These are phyloP conservation scores for Filosporella fistucella DNA, from an alignment of 495 filamentous ascomycete genomes.

Conservation along the genomic window DNA sequence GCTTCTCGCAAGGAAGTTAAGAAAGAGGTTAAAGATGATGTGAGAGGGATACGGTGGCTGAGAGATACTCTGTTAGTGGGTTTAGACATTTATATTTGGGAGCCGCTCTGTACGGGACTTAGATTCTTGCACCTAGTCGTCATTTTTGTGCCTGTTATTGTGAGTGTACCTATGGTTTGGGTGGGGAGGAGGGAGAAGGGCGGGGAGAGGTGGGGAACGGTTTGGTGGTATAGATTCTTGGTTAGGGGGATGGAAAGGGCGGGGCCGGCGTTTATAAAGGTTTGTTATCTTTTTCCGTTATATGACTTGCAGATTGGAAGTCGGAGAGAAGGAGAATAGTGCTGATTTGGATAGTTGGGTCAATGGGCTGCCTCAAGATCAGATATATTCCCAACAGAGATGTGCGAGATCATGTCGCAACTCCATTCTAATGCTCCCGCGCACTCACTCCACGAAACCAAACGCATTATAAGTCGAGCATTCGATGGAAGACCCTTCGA, in stretches of 20 bases:
- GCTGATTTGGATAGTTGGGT: conserved; percentile 60
- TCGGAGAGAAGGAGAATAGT: not conserved
- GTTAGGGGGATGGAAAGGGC: conserved; percentile 89
- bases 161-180: conserved; percentile 77
- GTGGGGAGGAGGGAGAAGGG: conserved; percentile 60
- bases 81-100: conserved; percentile 69
- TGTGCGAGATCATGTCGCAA: conserved; percentile 91
- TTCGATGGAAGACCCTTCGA: conserved; percentile 77
- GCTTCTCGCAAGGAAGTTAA: conserved; percentile 71
- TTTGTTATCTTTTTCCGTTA: conserved; percentile 27
- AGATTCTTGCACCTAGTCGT: conserved; percentile 78
- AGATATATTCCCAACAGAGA: conserved; percentile 93
- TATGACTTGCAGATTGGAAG: conserved; percentile 25
- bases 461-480: conserved; percentile 69
- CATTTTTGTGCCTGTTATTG: conserved; percentile 88
- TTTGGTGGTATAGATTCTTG: conserved; percentile 95
- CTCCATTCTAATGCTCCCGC: conserved; percentile 92
- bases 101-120: conserved; percentile 83
- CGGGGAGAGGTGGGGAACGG: conserved; percentile 68
- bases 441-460: conserved; percentile 79
- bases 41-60: conserved; percentile 49
- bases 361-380: conserved; percentile 98
- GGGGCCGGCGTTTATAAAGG: conserved; percentile 98
- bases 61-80: conserved; percentile 53
- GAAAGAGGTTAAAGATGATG: conserved; percentile 56